phyloP scores from a whole-genome alignment of 805 yeast genomes.

The Crinitomyces ghanaensis region DNA sequence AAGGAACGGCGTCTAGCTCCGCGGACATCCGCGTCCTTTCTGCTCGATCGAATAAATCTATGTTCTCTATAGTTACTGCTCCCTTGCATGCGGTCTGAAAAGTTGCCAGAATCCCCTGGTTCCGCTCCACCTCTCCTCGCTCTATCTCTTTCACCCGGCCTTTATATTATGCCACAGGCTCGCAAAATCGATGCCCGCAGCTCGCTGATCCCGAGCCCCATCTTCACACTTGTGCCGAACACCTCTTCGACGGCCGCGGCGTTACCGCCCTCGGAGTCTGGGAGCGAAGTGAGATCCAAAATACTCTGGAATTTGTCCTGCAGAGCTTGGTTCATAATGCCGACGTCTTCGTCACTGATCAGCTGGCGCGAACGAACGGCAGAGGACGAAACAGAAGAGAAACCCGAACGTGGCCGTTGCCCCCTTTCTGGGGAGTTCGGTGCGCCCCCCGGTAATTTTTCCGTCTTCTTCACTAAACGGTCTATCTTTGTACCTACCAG shows the following conservation, averaged over 20 bases:
- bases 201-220: slow-evolving; percentile 18
- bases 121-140: too few species aligned
- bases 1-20: too few species aligned
- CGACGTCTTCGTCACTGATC: slow-evolving; percentile 4
- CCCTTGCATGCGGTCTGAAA: too few species aligned
- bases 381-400: neutral
- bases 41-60: too few species aligned
- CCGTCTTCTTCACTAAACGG: slow-evolving; percentile 26
- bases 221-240: slow-evolving; percentile 15
- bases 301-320: slow-evolving; percentile 3
- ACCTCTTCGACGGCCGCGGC: slow-evolving; percentile 28
- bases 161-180: slow-evolving; percentile 15
- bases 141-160: too few species aligned
- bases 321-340: slow-evolving; percentile 5
- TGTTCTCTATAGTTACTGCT: too few species aligned
- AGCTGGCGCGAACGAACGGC: neutral
- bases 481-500: slow-evolving; percentile 72
- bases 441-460: neutral
- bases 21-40: too few species aligned
- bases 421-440: neutral
- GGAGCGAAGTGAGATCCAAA: slow-evolving; percentile 2
- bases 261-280: slow-evolving; percentile 11
- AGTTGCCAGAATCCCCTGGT: too few species aligned
- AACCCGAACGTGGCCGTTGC: neutral
- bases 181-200: slow-evolving; percentile 19